Conservation (phyloP, 371 early-diverging fungal species). For the Smittium mucronatum region DNA sequence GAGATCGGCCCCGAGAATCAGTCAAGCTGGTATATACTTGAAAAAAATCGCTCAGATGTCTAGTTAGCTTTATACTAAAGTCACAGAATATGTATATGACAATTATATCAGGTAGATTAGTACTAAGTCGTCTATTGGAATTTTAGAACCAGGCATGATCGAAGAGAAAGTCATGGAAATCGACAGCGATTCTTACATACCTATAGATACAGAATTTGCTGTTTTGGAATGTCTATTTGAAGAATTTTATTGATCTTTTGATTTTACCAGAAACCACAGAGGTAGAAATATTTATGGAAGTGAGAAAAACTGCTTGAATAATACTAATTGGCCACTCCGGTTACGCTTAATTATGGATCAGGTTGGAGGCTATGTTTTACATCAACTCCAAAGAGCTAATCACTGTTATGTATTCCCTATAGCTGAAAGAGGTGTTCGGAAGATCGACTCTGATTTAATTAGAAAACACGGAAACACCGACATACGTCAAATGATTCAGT, state of each 20-base stretch:
- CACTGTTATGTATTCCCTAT: not conserved
- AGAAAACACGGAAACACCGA: slow-evolving; percentile 1
- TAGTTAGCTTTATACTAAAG: not conserved
- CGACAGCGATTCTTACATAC: not conserved
- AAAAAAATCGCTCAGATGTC: not conserved
- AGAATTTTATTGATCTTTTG: not conserved
- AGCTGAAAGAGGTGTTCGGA: slow-evolving; percentile 1
- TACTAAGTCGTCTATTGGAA: not conserved
- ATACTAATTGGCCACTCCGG: not conserved
- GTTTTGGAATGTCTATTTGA: not conserved
- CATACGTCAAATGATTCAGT: not conserved
- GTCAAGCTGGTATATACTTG: not conserved
- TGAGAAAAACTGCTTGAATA: not conserved
- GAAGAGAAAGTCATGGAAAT: not conserved
- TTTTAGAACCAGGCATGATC: not conserved
- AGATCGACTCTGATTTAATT: not conserved
- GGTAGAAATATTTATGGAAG: not conserved
- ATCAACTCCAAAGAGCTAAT: not conserved
- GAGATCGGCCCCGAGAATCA: not conserved
- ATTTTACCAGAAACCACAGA: not conserved
- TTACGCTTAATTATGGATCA: not conserved
- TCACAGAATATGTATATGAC: not conserved
- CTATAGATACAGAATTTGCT: not conserved
- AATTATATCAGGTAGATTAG: not conserved
- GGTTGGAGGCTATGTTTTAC: not conserved